Evolutionary conservation across 2,329 filamentous ascomycete genomes (phyloP).

Genomic region (Cladosporium sp.): DNA sequence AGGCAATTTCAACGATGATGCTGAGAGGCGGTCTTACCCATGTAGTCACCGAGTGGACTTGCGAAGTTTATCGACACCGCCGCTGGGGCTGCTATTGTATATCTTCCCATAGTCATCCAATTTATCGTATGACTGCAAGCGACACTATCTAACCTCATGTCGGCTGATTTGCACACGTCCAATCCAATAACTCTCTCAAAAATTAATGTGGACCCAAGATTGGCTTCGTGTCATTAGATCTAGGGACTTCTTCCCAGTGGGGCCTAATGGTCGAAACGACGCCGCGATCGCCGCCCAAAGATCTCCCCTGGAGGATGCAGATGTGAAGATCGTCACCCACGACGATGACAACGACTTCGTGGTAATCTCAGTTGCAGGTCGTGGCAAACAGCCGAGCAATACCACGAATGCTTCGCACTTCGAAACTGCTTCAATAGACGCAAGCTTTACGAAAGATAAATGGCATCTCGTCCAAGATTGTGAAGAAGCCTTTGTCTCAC

Average conservation of each 20-base stretch:
- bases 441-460: background rate
- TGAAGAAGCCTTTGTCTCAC: background rate
- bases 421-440: background rate
- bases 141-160: background rate
- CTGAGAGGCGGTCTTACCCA: background rate
- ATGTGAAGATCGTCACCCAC: background rate
- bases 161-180: background rate
- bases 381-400: background rate
- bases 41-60: background rate
- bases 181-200: background rate
- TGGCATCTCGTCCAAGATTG: background rate
- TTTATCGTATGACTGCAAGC: background rate
- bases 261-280: background rate
- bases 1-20: background rate
- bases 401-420: background rate
- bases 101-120: background rate
- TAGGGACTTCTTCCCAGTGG: background rate
- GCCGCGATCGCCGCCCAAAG: background rate
- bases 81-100: background rate
- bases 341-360: background rate
- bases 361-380: background rate
- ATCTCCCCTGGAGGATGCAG: background rate
- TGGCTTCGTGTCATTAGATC: background rate
- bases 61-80: constrained; percentile 2
- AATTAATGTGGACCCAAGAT: background rate